Evolutionary conservation across 345 rosid genomes (phyloP), one percentile per base, ranked within the genome.

Genomic region (Citrus cavaleriei): DNA sequence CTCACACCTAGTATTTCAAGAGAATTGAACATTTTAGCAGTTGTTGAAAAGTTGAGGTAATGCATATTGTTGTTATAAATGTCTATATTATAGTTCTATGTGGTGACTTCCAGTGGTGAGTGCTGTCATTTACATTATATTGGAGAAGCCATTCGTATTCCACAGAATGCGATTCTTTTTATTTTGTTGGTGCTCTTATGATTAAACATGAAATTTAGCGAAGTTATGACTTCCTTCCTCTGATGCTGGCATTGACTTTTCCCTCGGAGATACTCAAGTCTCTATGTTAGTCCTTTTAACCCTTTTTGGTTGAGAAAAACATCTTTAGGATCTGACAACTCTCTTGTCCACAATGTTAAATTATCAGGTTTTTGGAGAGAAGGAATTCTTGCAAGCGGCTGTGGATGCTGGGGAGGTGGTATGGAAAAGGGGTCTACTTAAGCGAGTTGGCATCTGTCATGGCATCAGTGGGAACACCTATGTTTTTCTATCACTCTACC

Each of bases 391-490:
- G 83, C 88, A 87, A 83, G 96, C 93, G 7, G 92, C 91, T 55
- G 63, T 83, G 59, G 92, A 92, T 54, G 92, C 90, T 14, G 93
- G 82, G 42, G 92, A 90, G 83, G 81, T 90, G 68, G 92, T 90
- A 22, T 90, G 96, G 93, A 85, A 74, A 24, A 78, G 91, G 37
- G 96, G 94, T 63, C 87, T 92, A 72, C 96, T 92, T 13, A 92
- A 86, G 78, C 92, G 88, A 72, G 88, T 89, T 28, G 94, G 94
- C 35, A 77, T 92, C 58, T 92, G 96, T 68, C 96, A 92, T 58
- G 96, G 96, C 66, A 88, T 92, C 77, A 89, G 93, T 22, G 91
- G 91, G 63, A 92, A 90, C 68, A 34, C 94, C 4, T 92, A 87
- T 4, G 87, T 87, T 30, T 92, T 92, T 78, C 90, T 89, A 51